Percentiles rank a stretch among this genome's conserved stretches.
Conservation (phyloP, 306 rosid species). For the Trifolium fragiferum region DNA sequence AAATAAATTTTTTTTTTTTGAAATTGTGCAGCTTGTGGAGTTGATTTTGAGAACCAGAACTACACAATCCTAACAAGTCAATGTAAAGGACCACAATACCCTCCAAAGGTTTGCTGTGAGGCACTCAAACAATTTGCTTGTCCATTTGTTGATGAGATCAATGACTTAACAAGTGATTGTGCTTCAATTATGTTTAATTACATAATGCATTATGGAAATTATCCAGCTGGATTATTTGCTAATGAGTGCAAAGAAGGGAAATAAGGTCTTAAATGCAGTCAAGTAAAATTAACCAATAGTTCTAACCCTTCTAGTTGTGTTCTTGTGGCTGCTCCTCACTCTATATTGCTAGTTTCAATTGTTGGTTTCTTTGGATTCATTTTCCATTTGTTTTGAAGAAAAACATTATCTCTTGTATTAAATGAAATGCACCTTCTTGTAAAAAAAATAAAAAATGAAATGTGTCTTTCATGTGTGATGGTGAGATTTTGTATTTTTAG, state of each 20-base stretch:
- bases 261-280: slow-evolving; percentile 65
- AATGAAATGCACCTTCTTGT: slow-evolving; percentile 13
- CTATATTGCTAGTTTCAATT: slow-evolving; percentile 28
- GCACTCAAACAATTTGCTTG: slow-evolving; percentile 91
- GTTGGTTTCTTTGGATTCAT: slow-evolving; percentile 42
- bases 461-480: slow-evolving; percentile 36
- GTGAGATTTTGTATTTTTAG: neutral
- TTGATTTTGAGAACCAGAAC: slow-evolving; percentile 71
- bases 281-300: neutral
- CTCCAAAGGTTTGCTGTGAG: slow-evolving; percentile 62
- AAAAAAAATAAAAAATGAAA: no score
- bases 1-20: no score
- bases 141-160: slow-evolving; percentile 51
- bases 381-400: slow-evolving; percentile 43
- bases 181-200: slow-evolving; percentile 83
- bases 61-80: slow-evolving; percentile 83
- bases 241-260: slow-evolving; percentile 69
- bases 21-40: slow-evolving; percentile 58
- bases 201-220: slow-evolving; percentile 82
- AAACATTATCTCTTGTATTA: slow-evolving; percentile 1
- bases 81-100: slow-evolving; percentile 90
- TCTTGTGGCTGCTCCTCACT: slow-evolving; percentile 36
- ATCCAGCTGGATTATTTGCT: slow-evolving; percentile 90
- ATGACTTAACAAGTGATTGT: slow-evolving; percentile 61
- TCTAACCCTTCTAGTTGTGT: slow-evolving; percentile 8